These are phyloP conservation scores for Nematodospora anomalae DNA, from an alignment of 1,139 yeast species.

Conservation along the genomic window DNA sequence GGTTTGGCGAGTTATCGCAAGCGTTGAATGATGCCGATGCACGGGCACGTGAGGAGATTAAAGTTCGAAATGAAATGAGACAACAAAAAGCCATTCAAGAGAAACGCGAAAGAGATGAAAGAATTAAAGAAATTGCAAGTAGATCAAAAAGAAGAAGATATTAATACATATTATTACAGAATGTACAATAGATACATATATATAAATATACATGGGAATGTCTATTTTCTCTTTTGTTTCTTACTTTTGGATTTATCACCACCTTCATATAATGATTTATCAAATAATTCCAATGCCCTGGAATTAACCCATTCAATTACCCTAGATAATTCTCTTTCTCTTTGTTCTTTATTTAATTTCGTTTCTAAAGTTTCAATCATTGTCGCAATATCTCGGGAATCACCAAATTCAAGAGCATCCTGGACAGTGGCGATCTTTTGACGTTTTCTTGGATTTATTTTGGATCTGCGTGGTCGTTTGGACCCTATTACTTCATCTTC, in stretches of 20 bases:
- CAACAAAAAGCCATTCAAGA: conserved; percentile 38
- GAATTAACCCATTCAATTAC: conserved; percentile 65
- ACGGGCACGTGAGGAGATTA: conserved; percentile 70
- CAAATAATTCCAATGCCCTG: conserved; percentile 51
- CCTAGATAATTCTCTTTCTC: conserved; percentile 43
- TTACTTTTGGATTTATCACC: conserved; percentile 36
- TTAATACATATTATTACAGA: conserved; percentile 5
- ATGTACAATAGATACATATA: neutral
- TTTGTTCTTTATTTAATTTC: conserved; percentile 29
- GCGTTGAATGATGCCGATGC: conserved; percentile 78
- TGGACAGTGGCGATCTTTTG: conserved; percentile 25
- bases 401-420: conserved; percentile 32
- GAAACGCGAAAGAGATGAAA: conserved; percentile 58
- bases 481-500: conserved; percentile 20
- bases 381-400: conserved; percentile 29
- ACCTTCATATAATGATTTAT: conserved; percentile 60
- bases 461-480: conserved; percentile 24
- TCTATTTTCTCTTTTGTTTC: conserved; percentile 17
- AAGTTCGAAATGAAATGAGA: conserved; percentile 56
- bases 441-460: conserved; percentile 21
- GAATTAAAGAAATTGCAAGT: conserved; percentile 57
- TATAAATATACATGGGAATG: neutral
- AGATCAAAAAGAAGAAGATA: conserved; percentile 30
- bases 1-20: conserved; percentile 61
- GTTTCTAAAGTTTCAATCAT: conserved; percentile 27